Conservation (phyloP, 2,329 filamentous ascomycete species). For the Sporothrix protearum region DNA sequence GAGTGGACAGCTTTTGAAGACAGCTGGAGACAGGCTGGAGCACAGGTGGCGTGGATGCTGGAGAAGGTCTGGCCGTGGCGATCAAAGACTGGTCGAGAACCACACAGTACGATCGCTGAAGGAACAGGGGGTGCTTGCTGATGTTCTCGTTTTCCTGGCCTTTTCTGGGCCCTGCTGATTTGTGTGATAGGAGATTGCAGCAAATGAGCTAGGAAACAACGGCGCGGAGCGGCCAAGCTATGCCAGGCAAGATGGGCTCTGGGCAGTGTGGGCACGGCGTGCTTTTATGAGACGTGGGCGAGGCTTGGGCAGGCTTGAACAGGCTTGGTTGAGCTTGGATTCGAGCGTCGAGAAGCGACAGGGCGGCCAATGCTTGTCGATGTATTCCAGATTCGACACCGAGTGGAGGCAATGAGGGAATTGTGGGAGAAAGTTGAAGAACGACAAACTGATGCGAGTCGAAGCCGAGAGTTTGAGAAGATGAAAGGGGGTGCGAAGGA, state of each 20-base stretch:
- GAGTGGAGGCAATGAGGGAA: not conserved
- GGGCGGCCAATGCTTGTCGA: not conserved
- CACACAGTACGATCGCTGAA: not conserved
- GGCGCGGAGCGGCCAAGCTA: slow-evolving; percentile 10
- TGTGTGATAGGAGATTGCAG: slow-evolving; percentile 13
- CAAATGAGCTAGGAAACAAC: slow-evolving; percentile 1
- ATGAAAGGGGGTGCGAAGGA: not conserved
- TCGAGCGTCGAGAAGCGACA: not conserved
- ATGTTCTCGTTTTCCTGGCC: not conserved
- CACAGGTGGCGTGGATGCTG: slow-evolving; percentile 13
- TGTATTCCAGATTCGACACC: not conserved
- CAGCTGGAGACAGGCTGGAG: not conserved
- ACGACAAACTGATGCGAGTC: not conserved
- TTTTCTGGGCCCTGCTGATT: not conserved
- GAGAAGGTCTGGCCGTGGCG: slow-evolving; percentile 9
- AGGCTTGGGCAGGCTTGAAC: not conserved
- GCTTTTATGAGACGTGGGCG: not conserved
- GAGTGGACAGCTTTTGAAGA: not conserved
- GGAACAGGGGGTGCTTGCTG: not conserved
- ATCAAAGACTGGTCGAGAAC: slow-evolving; percentile 21
- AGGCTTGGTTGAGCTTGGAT: not conserved
- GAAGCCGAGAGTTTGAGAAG: not conserved
- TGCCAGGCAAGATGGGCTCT: not conserved
- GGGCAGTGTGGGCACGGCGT: slow-evolving; percentile 7
- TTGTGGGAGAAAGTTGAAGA: not conserved